Conservation (phyloP, 2,329 filamentous ascomycete species). For the Fusarium temperatum region DNA sequence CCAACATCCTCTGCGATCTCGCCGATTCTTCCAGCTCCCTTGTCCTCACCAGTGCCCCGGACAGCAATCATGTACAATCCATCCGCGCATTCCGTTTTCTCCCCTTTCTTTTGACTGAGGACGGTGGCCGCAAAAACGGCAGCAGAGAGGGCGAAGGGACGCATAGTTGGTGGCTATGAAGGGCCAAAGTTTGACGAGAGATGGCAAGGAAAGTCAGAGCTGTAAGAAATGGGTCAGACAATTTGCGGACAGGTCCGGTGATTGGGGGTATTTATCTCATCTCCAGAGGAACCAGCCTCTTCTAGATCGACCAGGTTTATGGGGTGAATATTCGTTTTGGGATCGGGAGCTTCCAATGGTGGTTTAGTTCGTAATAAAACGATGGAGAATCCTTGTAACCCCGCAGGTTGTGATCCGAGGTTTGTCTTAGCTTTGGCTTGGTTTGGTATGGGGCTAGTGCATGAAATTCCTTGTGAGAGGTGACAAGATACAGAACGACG, state of each 20-base stretch:
- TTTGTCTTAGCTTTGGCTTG: constrained; percentile 6
- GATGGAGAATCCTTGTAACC: constrained; percentile 27
- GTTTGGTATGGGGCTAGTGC: not conserved
- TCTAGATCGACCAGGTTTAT: constrained; percentile 13
- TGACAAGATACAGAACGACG: not conserved
- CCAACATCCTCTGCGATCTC: constrained; percentile 47
- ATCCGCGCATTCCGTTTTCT: constrained; percentile 42
- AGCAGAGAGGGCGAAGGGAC: constrained; percentile 26
- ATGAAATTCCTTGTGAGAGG: constrained; percentile 6
- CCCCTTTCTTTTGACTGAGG: constrained; percentile 35
- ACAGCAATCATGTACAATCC: constrained; percentile 53
- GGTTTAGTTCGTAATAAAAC: constrained; percentile 16
- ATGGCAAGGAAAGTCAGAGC: not conserved
- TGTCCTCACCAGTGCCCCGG: constrained; percentile 49
- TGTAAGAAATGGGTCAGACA: not conserved
- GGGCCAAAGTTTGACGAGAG: not conserved
- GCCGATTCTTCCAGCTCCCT: constrained; percentile 48
- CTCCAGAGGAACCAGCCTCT: not conserved
- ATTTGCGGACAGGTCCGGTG: not conserved
- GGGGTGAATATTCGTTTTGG: not conserved
- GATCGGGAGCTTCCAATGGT: constrained; percentile 22
- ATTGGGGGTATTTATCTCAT: constrained; percentile 19
- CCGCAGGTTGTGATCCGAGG: constrained; percentile 28
- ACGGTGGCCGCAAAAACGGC: constrained; percentile 40
- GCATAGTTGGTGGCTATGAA: constrained; percentile 20